Evolutionary conservation across 768 basidiomycete species (phyloP).

Genomic region (Suillus lakei): DNA sequence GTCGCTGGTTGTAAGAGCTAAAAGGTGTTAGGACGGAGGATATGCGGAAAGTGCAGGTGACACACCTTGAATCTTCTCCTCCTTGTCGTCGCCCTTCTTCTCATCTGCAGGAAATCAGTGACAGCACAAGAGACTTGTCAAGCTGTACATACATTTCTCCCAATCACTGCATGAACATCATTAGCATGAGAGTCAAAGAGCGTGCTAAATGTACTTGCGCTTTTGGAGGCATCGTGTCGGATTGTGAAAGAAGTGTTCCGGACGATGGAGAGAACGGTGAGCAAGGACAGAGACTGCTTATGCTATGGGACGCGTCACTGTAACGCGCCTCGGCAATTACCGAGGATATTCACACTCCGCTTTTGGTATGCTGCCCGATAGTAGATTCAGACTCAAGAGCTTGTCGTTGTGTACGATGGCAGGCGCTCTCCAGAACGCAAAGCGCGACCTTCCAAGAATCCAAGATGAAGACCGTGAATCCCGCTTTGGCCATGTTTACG

Average conservation of each 20-base stretch:
- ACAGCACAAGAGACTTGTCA: not conserved
- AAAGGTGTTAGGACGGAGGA: slow-evolving; percentile 13
- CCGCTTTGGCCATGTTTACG: slow-evolving; percentile 85
- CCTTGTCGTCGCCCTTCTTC: slow-evolving; percentile 85
- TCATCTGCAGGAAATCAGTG: slow-evolving; percentile 55
- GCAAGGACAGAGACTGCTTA: slow-evolving; percentile 20
- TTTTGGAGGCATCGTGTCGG: slow-evolving; percentile 85
- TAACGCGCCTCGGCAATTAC: slow-evolving; percentile 32
- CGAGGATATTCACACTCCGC: slow-evolving; percentile 32
- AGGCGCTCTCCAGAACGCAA: slow-evolving; percentile 91
- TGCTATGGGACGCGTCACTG: slow-evolving; percentile 42
- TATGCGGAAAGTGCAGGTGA: slow-evolving; percentile 14
- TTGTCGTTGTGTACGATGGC: slow-evolving; percentile 63
- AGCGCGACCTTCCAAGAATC: slow-evolving; percentile 85
- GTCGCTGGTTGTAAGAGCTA: slow-evolving; percentile 96
- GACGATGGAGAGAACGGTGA: slow-evolving; percentile 30
- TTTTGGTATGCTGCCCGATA: slow-evolving; percentile 23
- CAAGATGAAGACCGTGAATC: slow-evolving; percentile 90
- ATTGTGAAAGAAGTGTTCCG: slow-evolving; percentile 17
- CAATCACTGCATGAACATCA: slow-evolving; percentile 71
- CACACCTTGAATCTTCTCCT: slow-evolving; percentile 90
- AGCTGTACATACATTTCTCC: slow-evolving; percentile 85
- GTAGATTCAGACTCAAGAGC: slow-evolving; percentile 3
- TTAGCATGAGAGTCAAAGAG: slow-evolving; percentile 13
- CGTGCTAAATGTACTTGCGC: slow-evolving; percentile 61